Percentiles rank a stretch among this genome's conserved stretches.
Conservation (phyloP, 2,329 filamentous ascomycete species). For the Talaromyces verruculosus region DNA sequence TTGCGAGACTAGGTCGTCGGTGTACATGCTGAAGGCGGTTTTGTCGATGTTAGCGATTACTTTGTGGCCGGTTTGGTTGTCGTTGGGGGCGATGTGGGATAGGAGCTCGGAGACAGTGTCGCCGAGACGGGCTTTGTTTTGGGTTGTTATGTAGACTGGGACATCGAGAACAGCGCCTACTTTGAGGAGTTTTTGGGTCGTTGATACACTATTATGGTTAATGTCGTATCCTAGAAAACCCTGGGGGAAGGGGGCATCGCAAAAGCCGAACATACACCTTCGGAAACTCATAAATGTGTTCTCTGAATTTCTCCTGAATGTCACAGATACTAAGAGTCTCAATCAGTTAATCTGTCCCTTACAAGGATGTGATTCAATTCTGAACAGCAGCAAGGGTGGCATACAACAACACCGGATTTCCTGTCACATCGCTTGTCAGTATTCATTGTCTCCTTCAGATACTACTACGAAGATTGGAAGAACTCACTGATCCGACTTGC, state of each 20-base stretch:
- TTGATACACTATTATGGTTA: slow-evolving; percentile 55
- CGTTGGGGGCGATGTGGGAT: slow-evolving; percentile 36
- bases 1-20: slow-evolving; percentile 60
- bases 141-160: slow-evolving; percentile 82
- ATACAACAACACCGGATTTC: slow-evolving; percentile 51
- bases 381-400: slow-evolving; percentile 19
- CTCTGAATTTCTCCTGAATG: slow-evolving; percentile 88
- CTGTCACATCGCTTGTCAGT: slow-evolving; percentile 27
- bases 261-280: slow-evolving; percentile 63
- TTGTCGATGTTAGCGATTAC: slow-evolving; percentile 70
- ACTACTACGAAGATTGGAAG: too few species aligned
- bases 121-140: slow-evolving; percentile 76
- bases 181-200: slow-evolving; percentile 66
- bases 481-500: slow-evolving; percentile 20
- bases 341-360: background rate
- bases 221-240: background rate
- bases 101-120: slow-evolving; percentile 74
- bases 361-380: background rate
- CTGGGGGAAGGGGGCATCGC: background rate
- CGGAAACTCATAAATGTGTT: slow-evolving; percentile 78
- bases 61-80: slow-evolving; percentile 1
- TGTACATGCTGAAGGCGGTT: slow-evolving; percentile 84
- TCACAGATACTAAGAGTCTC: slow-evolving; percentile 72
- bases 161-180: slow-evolving; percentile 57
- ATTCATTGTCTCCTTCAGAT: too few species aligned